These are phyloP conservation scores for Casuarina equisetifolia DNA, from an alignment of 306 rosid genomes.

Conservation along the genomic window DNA sequence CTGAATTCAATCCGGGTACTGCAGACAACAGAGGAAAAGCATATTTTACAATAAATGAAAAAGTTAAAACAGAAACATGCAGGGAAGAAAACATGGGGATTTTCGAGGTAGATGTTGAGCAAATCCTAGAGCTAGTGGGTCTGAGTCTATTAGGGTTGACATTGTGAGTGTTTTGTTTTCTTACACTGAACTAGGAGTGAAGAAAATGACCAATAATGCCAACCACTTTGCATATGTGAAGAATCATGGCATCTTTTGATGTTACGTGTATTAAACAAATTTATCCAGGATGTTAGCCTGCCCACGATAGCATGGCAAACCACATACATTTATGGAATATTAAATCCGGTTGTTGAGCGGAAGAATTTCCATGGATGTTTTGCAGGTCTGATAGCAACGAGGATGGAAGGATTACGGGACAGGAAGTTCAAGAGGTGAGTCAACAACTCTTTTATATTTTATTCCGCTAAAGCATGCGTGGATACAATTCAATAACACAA, in stretches of 20 bases:
- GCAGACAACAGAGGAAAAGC: too few relatives aligned
- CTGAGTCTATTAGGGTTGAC: background rate
- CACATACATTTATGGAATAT: background rate
- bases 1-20: too few relatives aligned
- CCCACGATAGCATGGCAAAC: background rate
- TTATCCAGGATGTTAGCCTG: background rate
- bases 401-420: slow-evolving; percentile 85
- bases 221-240: background rate
- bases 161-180: background rate
- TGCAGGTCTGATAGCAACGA: slow-evolving; percentile 95
- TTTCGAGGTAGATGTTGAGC: too few relatives aligned
- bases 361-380: background rate
- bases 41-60: too few relatives aligned
- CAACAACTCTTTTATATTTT: too few relatives aligned
- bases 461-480: background rate
- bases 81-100: too few relatives aligned
- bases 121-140: too few relatives aligned
- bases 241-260: background rate
- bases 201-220: background rate
- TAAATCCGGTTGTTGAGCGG: background rate
- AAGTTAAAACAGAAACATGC: too few relatives aligned
- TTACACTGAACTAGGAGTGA: background rate
- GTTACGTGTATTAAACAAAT: background rate
- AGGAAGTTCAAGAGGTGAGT: slow-evolving; percentile 85
- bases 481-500: too few relatives aligned